phyloP scores from a whole-genome alignment of 163 green algal genomes.

The Picocystis sp. region DNA sequence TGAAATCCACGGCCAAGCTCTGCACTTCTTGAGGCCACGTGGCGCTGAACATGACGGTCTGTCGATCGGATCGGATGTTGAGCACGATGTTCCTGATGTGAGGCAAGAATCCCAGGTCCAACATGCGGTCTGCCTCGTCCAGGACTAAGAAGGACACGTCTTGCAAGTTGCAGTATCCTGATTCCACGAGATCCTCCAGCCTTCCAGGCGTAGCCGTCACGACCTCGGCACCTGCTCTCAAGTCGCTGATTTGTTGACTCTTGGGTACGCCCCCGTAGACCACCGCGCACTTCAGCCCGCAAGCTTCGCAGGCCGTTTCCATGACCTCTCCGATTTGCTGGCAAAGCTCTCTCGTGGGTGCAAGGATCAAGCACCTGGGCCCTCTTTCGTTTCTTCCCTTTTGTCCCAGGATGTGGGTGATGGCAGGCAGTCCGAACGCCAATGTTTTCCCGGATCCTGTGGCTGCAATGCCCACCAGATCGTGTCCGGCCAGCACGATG shows the following conservation, averaged over 20 bases:
- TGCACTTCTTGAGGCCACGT: conserved; percentile 3
- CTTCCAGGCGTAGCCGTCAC: conserved; percentile 86
- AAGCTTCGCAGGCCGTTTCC: conserved; percentile 47
- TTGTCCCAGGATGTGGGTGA: conserved; percentile 55
- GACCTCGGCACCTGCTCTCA: conserved; percentile 47
- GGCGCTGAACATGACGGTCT: conserved; percentile 3
- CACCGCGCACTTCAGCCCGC: conserved; percentile 40
- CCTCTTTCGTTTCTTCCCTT: conserved; percentile 22
- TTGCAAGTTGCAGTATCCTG: conserved; percentile 36
- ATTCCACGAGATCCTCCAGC: conserved; percentile 81
- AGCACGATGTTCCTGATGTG: conserved; percentile 2
- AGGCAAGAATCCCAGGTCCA: conserved; percentile 5
- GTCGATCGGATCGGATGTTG: conserved; percentile 1
- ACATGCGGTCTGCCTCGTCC: conserved; percentile 26
- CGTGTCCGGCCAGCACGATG: conserved; percentile 58
- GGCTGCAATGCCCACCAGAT: conserved; percentile 51
- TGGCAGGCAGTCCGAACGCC: conserved; percentile 78
- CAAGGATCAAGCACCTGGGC: conserved; percentile 56
- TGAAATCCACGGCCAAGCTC: neutral
- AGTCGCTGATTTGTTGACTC: conserved; percentile 28
- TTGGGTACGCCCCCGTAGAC: conserved; percentile 86
- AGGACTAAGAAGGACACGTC: conserved; percentile 13
- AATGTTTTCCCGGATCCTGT: conserved; percentile 84
- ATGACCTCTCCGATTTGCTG: conserved; percentile 71
- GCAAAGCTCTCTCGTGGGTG: conserved; percentile 87